Evolutionary conservation across 345 rosid species (phyloP), one percentile per base, ranked within the genome.

Genomic region (Eucalyptus tenuipes): DNA sequence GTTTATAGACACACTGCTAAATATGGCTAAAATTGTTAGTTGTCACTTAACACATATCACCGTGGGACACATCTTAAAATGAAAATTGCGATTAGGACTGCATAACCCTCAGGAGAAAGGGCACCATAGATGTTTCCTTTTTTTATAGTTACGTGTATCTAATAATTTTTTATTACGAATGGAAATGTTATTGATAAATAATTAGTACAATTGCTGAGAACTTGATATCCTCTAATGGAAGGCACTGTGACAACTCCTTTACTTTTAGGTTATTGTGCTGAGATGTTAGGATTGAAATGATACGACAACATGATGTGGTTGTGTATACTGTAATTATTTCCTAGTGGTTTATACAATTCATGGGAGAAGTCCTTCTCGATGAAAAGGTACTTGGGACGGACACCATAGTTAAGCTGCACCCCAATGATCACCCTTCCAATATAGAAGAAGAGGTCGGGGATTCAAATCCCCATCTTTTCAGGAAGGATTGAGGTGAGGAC

Each of bases 241-340:
- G 82, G 47, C 47, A 20, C 15, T 40, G 2, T 40, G 47, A 20
- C 47, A 75, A 40, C 3, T 75, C 47, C 15, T 37, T 75, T 0
- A 37, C 27, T 75, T 10, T 20, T 40, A 44, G 25, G 82, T 40
- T 37, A 37, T 18, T 6, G 82, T 10, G 82, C 82, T 71, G 25
- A 4, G 27, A 71, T 71, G 81, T 33, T 71, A 20, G 7, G 47
- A 75, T 37, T 68, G 44, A 16, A 68, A 55, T 68, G 24, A 33
- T 12, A 31, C 2, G 13, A 0, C 0, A 4, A 33, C 15, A 1
- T 68, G 6, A 33, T 1, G 3, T 68, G 9, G 13, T 5, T 16
- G 5, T 20, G 37, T 33, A 68, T 2, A 8, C 42, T 17, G 2
- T 33, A 33, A 33, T 9, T 17, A 68, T 33, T 33, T 33, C 11